Base-by-base conservation (phyloP, 2,329 filamentous ascomycete genomes). In the Aspergillus sp. region DNA sequence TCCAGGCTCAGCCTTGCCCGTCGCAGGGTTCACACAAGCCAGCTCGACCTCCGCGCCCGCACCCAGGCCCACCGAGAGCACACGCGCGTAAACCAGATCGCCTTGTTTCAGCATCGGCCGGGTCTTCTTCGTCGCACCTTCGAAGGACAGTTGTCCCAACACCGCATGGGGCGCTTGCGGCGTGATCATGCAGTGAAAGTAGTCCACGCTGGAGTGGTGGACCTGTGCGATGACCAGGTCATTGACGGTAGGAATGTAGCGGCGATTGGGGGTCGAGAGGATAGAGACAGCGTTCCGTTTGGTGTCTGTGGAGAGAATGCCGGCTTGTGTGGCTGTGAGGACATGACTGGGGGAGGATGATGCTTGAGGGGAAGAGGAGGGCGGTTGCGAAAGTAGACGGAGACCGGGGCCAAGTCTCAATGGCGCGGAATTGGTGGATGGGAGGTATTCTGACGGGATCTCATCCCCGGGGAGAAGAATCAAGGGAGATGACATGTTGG, bases 181-280 rank as follows among this genome's bases (percentile, higher is more conserved):
- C 28, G 91, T 89, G 56, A 98, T 83, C 67, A 84, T 83, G 75
- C 92, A 92, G 76, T 90, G 88, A 82, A 91, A 97, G 73, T 86
- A 85, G 69, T 98, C 95, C 59, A 84, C 82, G 54, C 87, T 85
- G 58, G 87, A 89, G 74, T 89, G 90, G 71, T 91, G 87, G 68
- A 98, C 84, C 65, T 91, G 92, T 61, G 91, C 93, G 72, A 99
- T 91, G 66, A 98, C 88, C 51, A 96, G 86, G 76, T 99, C 95
- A 72, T 89, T 89, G n/a, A 85, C 80, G 17, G 87, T 84, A 12
- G 95, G 92, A 38, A 87, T 82, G 73, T 98, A 99, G 86, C 95
- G 72, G 55, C 72, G 72, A 59, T 75, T 72, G 7, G 76, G 67
- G 57, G 77, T 73, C 25, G 74, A 68, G 39, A 75, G 70, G 25